Conservation (phyloP, 2,329 filamentous ascomycete species). For the Verticillium tricorpus region DNA sequence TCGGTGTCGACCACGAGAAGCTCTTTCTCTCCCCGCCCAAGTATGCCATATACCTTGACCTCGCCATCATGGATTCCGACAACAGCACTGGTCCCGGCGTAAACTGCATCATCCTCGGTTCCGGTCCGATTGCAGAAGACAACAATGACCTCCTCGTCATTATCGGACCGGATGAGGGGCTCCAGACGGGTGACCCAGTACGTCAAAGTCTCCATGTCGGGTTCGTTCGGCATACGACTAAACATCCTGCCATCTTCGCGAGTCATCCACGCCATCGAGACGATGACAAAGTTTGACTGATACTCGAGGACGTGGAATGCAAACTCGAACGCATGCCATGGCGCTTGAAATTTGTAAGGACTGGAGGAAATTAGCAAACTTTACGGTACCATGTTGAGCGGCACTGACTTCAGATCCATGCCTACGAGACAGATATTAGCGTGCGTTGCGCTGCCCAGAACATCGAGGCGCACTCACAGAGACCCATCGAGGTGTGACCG, state of each 20-base stretch:
- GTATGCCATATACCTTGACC: slow-evolving; percentile 63
- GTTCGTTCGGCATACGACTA: slow-evolving; percentile 46
- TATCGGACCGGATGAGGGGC: slow-evolving; percentile 52
- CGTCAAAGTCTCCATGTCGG: slow-evolving; percentile 67
- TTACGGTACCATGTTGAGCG: too few species aligned
- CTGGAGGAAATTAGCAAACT: slow-evolving; percentile 3
- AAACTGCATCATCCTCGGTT: slow-evolving; percentile 59
- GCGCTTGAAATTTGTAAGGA: slow-evolving; percentile 33
- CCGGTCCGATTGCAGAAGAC: slow-evolving; percentile 70
- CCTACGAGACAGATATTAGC: slow-evolving; percentile 2
- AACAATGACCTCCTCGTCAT: slow-evolving; percentile 57
- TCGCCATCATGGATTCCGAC: slow-evolving; percentile 61
- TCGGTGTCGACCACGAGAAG: slow-evolving; percentile 64
- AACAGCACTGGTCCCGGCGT: slow-evolving; percentile 71
- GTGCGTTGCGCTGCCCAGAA: too few species aligned
- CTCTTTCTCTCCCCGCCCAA: slow-evolving; percentile 67
- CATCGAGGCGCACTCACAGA: slow-evolving; percentile 29
- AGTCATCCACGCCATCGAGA: slow-evolving; percentile 78
- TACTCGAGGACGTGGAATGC: slow-evolving; percentile 53
- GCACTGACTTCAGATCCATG: slow-evolving; percentile 58
- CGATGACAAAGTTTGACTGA: slow-evolving; percentile 57
- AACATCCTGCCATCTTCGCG: slow-evolving; percentile 42
- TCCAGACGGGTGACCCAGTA: slow-evolving; percentile 74
- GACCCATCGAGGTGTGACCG: slow-evolving; percentile 46
- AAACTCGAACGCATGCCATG: slow-evolving; percentile 36